phyloP scores from a whole-genome alignment of 2,329 filamentous ascomycete species.

The Neodidymelliopsis sp. region DNA sequence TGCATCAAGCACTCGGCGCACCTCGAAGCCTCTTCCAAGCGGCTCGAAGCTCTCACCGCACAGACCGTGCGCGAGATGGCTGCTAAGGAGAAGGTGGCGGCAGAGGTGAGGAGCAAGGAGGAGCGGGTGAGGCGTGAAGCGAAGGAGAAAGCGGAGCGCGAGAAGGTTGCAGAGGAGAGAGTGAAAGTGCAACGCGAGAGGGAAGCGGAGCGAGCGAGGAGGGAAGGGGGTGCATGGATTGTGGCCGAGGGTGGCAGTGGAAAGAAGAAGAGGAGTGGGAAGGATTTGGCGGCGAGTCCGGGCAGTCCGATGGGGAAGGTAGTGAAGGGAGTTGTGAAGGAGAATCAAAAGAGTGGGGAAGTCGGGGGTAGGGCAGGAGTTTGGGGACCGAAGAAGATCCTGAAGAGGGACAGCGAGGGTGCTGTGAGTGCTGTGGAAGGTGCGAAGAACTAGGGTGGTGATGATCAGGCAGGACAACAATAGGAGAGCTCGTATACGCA shows the following conservation, averaged over 20 bases:
- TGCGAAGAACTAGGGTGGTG: constrained; percentile 3
- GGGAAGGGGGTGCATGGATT: constrained; percentile 32
- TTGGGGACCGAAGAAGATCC: constrained; percentile 40
- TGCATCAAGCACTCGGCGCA: constrained; percentile 31
- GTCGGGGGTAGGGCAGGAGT: constrained; percentile 28
- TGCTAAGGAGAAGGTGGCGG: constrained; percentile 16
- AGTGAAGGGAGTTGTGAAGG: constrained; percentile 8
- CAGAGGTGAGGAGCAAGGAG: constrained; percentile 25
- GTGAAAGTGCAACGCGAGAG: constrained; percentile 22
- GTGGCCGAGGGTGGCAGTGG: constrained; percentile 26
- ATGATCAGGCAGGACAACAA: no score
- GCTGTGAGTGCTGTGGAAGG: background rate
- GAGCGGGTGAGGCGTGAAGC: constrained; percentile 33
- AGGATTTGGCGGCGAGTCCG: background rate
- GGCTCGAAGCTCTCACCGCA: background rate
- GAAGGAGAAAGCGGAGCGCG: constrained; percentile 28
- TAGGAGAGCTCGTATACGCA: no score
- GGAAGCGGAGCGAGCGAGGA: constrained; percentile 23
- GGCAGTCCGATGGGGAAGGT: background rate
- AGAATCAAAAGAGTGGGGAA: constrained; percentile 20
- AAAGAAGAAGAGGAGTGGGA: constrained; percentile 29
- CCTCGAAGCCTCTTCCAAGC: constrained; percentile 15
- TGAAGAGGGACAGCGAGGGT: constrained; percentile 24
- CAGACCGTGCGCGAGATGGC: constrained; percentile 18
- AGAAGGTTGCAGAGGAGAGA: constrained; percentile 28